Percentiles rank a stretch among this genome's conserved stretches.
Conservation (phyloP, 345 rosid genomes). For the Cardiospermum halicacabum region DNA sequence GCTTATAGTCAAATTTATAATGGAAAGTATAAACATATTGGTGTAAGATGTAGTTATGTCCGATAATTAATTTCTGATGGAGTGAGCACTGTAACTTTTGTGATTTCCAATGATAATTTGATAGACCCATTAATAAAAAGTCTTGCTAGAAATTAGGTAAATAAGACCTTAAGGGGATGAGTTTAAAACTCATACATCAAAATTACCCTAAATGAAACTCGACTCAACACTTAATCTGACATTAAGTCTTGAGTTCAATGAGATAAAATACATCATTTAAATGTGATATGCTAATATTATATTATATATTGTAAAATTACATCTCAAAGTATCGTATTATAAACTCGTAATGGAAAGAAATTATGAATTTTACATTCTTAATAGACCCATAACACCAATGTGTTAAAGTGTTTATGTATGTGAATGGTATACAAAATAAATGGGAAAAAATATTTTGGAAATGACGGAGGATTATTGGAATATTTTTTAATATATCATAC, state of each 20-base stretch:
- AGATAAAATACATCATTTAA: neutral
- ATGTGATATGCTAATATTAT: neutral
- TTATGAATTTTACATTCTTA: too few relatives aligned
- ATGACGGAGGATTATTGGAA: too few relatives aligned
- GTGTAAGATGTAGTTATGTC: neutral
- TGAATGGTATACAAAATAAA: too few relatives aligned
- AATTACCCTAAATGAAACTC: neutral
- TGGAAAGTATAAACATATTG: neutral
- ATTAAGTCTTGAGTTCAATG: neutral
- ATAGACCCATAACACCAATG: too few relatives aligned
- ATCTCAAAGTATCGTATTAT: too few relatives aligned
- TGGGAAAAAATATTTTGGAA: too few relatives aligned
- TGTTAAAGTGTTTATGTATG: too few relatives aligned
- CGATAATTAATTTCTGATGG: neutral
- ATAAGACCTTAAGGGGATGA: neutral
- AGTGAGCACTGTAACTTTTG: neutral
- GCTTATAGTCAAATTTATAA: neutral
- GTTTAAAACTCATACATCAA: neutral
- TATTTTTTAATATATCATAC: too few relatives aligned
- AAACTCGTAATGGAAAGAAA: too few relatives aligned
- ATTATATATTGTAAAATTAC: too few relatives aligned
- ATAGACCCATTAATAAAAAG: neutral
- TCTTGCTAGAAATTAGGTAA: neutral
- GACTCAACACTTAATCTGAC: neutral
- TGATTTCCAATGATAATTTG: neutral